Percentiles rank a stretch among this genome's conserved stretches.
phyloP scores from a whole-genome alignment of 75 land plant genomes.

The Picea glauca region DNA sequence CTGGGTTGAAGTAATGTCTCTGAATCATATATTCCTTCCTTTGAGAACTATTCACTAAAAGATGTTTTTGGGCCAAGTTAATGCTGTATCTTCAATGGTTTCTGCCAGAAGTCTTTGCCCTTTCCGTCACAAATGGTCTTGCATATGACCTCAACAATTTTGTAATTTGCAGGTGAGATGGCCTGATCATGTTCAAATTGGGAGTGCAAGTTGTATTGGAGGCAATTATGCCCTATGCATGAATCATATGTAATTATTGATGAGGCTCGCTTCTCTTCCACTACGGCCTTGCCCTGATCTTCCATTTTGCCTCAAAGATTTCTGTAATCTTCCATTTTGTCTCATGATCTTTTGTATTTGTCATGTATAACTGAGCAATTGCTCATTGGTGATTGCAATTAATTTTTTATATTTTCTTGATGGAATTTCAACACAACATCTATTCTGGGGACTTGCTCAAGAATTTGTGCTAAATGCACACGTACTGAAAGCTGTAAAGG shows the following conservation, averaged over 20 bases:
- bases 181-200: neutral
- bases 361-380: neutral
- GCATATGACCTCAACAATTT: neutral
- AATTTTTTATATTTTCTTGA: neutral
- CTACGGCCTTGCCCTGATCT: neutral
- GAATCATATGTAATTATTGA: neutral
- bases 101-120: neutral
- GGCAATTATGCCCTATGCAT: neutral
- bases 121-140: neutral
- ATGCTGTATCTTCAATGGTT: neutral
- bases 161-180: slow-evolving; percentile 7
- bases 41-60: slow-evolving; percentile 1
- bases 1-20: neutral
- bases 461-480: neutral
- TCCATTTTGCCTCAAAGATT: neutral
- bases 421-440: neutral
- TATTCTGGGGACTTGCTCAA: neutral
- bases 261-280: slow-evolving; percentile 3
- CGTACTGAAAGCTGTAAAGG: neutral
- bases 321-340: neutral
- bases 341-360: neutral
- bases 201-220: slow-evolving; percentile 1
- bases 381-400: neutral
- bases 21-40: neutral
- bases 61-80: neutral